These are phyloP conservation scores for Rhodomyrtus psidioides DNA, from an alignment of 441 rosid genomes.

Conservation along the genomic window DNA sequence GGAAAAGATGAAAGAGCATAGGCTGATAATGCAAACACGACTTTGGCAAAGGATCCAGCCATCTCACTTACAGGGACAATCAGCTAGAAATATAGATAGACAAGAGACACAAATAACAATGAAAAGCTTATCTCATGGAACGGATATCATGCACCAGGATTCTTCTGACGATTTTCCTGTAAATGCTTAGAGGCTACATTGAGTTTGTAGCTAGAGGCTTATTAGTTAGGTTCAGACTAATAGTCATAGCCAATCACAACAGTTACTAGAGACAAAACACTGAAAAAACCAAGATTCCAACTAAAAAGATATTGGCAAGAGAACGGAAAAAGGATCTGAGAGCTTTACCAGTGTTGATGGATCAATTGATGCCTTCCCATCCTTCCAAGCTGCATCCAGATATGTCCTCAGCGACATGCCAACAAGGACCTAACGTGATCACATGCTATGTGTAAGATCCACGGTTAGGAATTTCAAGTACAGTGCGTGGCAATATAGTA, in stretches of 20 bases:
- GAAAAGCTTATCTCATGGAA: neutral
- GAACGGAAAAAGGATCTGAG: neutral
- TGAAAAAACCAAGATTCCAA: neutral
- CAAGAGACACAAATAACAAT: neutral
- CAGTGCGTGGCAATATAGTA: neutral
- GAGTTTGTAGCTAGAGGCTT: neutral
- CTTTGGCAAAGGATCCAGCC: neutral
- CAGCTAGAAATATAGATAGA: neutral
- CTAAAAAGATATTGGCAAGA: neutral
- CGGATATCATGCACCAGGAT: neutral
- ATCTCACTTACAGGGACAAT: neutral
- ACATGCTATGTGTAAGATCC: neutral
- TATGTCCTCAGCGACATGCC: constrained; percentile 97
- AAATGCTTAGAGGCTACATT: neutral
- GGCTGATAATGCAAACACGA: neutral
- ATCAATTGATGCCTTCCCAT: constrained; percentile 95
- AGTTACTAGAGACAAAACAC: neutral
- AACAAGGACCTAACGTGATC: constrained; percentile 61
- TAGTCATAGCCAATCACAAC: neutral
- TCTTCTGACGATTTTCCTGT: neutral
- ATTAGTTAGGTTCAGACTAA: neutral
- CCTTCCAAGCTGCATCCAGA: constrained; percentile 98
- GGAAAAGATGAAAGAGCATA: neutral
- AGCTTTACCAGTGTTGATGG: constrained; percentile 80
- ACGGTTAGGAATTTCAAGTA: neutral